Evolutionary conservation across 352 stramenopile species (phyloP), one percentile per base, ranked within the genome.

Genomic region (Phytophthora palmivora): DNA sequence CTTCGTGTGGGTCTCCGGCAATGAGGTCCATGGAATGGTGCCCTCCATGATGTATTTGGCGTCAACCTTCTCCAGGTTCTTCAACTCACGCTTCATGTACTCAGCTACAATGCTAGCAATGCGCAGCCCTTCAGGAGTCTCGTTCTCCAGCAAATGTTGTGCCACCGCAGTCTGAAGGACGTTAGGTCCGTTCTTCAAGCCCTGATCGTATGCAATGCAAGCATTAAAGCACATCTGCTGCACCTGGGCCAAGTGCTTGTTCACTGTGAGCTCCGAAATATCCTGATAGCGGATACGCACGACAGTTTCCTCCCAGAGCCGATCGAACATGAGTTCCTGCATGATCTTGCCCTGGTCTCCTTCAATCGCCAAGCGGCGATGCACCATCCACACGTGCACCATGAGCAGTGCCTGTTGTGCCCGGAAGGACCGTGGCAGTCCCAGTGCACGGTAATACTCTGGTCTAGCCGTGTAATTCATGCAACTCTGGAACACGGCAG

Each of bases 301-400:
- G 15, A 86, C 76, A 0, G 95, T 98, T 69, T 99, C 95, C 58
- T 98, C 94, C 97, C 96, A 99, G 16, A 99, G 85, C 16, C 95
- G 92, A 64, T 98, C 95, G 74, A 99, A 99, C 50, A 99, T 76
- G 68, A 97, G 84, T 74, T 99, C 95, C 74, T 99, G 87, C 74
- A 97, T 84, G 47, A 95, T 49, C 69, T 92, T 92, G 46, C 86
- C 84, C 9, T 92, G 67, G 3, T 83, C 67, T 60, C 92, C 85
- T 48, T 95, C 83, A 8, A 81, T 63, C 37, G 97, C 76, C 41
- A 99, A 71, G 26, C 96, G 93, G 51, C 94, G 95, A 70, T 99
- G 97, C 37, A 99, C 70, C 49, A 99, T 88, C 97, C 97, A 99
- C 63, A 99, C 86, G 69, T 99, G 96, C 42, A 90, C 88, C 55